A percentile compares a stretch with the other conserved stretches of the same genome.
phyloP scores from a whole-genome alignment of 768 basidiomycete species.

The Mycena rebaudengoi region DNA sequence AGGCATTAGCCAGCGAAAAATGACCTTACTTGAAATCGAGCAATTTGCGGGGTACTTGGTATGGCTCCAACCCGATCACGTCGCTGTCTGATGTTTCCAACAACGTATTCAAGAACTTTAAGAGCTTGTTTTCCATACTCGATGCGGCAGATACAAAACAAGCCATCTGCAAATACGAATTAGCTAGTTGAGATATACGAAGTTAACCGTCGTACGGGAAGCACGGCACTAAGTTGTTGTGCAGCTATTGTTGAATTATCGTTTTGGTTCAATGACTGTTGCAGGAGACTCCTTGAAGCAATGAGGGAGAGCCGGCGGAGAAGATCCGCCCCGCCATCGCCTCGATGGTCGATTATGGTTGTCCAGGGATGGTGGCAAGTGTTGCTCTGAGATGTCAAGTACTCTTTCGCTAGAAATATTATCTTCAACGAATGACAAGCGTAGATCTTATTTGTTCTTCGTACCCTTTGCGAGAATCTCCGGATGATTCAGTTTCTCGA shows the following conservation, averaged over 20 bases:
- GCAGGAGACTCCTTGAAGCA: background rate
- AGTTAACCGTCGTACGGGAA: background rate
- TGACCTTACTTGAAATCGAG: constrained; percentile 30
- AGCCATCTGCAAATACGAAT: background rate
- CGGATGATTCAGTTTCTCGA: no score
- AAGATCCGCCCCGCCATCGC: background rate
- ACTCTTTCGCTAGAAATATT: constrained; percentile 17
- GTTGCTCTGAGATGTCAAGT: constrained; percentile 6
- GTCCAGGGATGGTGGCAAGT: constrained; percentile 25
- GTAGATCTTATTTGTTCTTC: background rate
- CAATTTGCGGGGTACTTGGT: constrained; percentile 29
- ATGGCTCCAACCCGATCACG: constrained; percentile 28
- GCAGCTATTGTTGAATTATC: no score
- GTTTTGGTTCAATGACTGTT: background rate
- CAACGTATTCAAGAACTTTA: background rate
- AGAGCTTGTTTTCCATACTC: background rate
- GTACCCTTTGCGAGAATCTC: no score
- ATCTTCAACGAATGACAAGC: background rate
- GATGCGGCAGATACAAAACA: constrained; percentile 1
- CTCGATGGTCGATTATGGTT: background rate
- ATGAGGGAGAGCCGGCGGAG: background rate
- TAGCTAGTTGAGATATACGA: no score
- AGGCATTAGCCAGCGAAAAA: background rate
- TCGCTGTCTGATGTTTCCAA: background rate
- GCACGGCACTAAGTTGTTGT: background rate